Conservation (phyloP, 2,329 filamentous ascomycete genomes). For the Tympanopsis confertula region DNA sequence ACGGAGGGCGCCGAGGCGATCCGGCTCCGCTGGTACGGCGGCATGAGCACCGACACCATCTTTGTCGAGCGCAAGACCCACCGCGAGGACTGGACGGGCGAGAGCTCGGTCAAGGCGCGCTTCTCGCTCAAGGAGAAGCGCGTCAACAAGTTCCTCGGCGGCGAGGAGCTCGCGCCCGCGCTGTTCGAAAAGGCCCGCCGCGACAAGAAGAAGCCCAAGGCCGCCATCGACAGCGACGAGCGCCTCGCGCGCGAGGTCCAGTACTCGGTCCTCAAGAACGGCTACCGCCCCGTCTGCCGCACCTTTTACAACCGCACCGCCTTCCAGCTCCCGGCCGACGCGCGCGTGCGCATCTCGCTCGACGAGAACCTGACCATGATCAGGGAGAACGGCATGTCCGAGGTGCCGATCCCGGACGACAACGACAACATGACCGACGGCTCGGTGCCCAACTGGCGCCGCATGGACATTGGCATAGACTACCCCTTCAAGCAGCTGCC, state of each 20-base stretch:
- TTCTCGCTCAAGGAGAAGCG: constrained; percentile 96
- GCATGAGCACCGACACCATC: constrained; percentile 88
- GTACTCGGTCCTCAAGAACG: constrained; percentile 79
- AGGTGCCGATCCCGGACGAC: constrained; percentile 60
- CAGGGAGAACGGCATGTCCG: constrained; percentile 89
- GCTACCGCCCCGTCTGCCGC: constrained; percentile 77
- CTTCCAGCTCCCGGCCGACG: constrained; percentile 92
- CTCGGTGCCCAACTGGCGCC: constrained; percentile 81
- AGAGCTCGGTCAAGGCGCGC: constrained; percentile 96
- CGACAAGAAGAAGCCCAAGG: constrained; percentile 85
- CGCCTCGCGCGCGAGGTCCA: constrained; percentile 84
- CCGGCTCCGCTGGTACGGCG: constrained; percentile 91
- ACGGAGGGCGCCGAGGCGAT: constrained; percentile 95
- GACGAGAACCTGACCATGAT: constrained; percentile 94
- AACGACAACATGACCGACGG: constrained; percentile 73
- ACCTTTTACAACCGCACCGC: constrained; percentile 98
- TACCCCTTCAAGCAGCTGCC: constrained; percentile 86
- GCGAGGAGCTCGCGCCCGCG: constrained; percentile 71
- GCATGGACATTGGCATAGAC: constrained; percentile 95
- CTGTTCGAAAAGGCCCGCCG: constrained; percentile 95
- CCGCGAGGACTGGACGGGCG: constrained; percentile 96
- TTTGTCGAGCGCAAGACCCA: constrained; percentile 98
- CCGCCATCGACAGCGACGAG: constrained; percentile 84
- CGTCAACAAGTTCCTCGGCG: constrained; percentile 79
- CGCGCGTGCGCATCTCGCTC: constrained; percentile 90